These are phyloP conservation scores for Nematodospora anomalae DNA, from an alignment of 1,139 yeast species.

Conservation along the genomic window DNA sequence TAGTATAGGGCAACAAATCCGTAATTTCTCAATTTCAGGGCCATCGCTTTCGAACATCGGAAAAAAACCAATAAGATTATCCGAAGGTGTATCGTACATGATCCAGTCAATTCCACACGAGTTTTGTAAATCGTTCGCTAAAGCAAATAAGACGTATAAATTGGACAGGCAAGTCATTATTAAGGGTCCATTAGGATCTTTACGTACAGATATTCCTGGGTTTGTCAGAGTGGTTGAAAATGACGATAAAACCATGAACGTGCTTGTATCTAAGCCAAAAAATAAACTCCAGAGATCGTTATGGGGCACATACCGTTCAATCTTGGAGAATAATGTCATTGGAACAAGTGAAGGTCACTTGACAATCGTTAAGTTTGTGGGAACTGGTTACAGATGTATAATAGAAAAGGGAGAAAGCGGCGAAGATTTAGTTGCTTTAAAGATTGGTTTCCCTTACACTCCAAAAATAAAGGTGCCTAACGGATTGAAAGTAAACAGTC, in stretches of 20 bases:
- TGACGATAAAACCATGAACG: slow-evolving; percentile 40
- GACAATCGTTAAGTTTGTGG: slow-evolving; percentile 84
- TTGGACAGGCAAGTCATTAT: slow-evolving; percentile 66
- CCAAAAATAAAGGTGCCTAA: slow-evolving; percentile 79
- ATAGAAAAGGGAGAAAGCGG: slow-evolving; percentile 58
- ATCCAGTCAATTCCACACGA: slow-evolving; percentile 43
- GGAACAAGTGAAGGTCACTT: slow-evolving; percentile 95
- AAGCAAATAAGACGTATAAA: slow-evolving; percentile 61
- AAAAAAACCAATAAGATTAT: slow-evolving; percentile 37
- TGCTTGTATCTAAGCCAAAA: slow-evolving; percentile 56
- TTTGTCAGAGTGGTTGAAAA: slow-evolving; percentile 51
- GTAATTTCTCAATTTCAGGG: slow-evolving; percentile 29
- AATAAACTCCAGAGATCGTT: slow-evolving; percentile 75
- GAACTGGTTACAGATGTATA: slow-evolving; percentile 94
- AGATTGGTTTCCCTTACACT: slow-evolving; percentile 70
- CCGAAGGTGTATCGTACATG: slow-evolving; percentile 32
- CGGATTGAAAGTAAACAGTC: slow-evolving; percentile 71
- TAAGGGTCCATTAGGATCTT: slow-evolving; percentile 77
- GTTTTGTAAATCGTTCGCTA: slow-evolving; percentile 58
- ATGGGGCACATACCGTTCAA: slow-evolving; percentile 94
- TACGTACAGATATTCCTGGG: slow-evolving; percentile 67
- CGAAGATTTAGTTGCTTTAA: slow-evolving; percentile 62
- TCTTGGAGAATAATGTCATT: slow-evolving; percentile 70
- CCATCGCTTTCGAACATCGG: slow-evolving; percentile 39
- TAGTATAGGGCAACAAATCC: slow-evolving; percentile 8